Evolutionary conservation across 2,329 filamentous ascomycete genomes (phyloP).

Genomic region (Helminthosporium solani): DNA sequence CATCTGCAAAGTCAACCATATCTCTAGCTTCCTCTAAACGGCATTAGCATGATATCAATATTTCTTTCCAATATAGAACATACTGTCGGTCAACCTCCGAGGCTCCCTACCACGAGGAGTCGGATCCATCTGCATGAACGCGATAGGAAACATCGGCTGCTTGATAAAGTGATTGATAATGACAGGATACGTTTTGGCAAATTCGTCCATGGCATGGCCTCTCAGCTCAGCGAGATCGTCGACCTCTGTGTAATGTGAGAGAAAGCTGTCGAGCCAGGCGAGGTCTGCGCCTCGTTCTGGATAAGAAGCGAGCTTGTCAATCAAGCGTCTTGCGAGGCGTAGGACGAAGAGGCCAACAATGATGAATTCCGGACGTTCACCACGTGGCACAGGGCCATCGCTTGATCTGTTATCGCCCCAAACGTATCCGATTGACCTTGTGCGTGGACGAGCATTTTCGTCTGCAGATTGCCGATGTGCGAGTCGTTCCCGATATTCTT

Average conservation of each 20-base stretch:
- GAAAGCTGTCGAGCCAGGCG: conserved; percentile 22
- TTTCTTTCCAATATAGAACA: neutral
- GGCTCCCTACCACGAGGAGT: conserved; percentile 1
- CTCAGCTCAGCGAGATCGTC: conserved; percentile 22
- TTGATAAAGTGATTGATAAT: conserved; percentile 25
- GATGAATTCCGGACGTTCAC: conserved; percentile 14
- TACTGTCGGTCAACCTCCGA: conserved; percentile 18
- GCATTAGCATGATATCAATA: neutral
- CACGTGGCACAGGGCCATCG: neutral
- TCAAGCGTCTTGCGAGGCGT: conserved; percentile 18
- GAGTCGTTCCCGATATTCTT: neutral
- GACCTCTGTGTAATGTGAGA: conserved; percentile 11
- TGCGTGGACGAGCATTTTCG: neutral
- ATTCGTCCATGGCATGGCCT: conserved; percentile 14
- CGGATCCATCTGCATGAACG: conserved; percentile 28
- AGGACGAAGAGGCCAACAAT: conserved; percentile 30
- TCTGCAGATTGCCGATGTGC: neutral
- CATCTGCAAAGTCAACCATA: conserved; percentile 28
- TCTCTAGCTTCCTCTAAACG: conserved; percentile 8
- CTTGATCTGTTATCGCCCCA: neutral
- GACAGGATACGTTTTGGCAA: conserved; percentile 14
- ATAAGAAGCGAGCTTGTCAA: conserved; percentile 19
- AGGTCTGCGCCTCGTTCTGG: conserved; percentile 15
- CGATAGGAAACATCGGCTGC: conserved; percentile 18
- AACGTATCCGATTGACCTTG: neutral